A percentile compares a stretch with the other conserved stretches of the same genome.
Conservation (phyloP, 2,329 filamentous ascomycete genomes). For the Blastomyces gilchristii region DNA sequence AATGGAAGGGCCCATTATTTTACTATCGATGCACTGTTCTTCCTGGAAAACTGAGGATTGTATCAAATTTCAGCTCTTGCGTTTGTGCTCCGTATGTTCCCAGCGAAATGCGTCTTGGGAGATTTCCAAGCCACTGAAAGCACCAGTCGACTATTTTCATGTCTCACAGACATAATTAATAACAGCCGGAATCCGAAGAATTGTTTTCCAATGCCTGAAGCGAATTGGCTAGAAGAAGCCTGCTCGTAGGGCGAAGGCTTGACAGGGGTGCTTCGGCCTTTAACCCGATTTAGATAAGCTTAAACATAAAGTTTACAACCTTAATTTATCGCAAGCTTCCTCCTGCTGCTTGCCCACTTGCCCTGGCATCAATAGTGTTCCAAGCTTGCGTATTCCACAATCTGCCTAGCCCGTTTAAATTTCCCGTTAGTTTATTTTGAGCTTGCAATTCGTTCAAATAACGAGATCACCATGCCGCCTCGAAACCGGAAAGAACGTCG, state of each 20-base stretch:
- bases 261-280: not conserved
- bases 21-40: not conserved
- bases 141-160: not conserved
- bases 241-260: not conserved
- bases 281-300: not conserved
- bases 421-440: not conserved
- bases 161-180: not conserved
- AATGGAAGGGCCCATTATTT: not conserved
- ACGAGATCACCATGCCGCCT: conserved; percentile 10
- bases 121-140: not conserved
- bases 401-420: not conserved
- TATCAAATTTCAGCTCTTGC: not conserved
- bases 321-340: not conserved
- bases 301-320: not conserved
- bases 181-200: not conserved
- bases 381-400: not conserved
- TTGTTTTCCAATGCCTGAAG: not conserved
- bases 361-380: not conserved
- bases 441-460: not conserved
- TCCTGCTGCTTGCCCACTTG: not conserved
- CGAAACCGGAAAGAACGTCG: conserved; percentile 34
- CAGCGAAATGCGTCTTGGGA: no score
- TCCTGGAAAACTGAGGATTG: not conserved
- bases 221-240: not conserved
- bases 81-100: no score